These are phyloP conservation scores for Tetrapisispora taiwanensis DNA, from an alignment of 805 yeast genomes.

Conservation along the genomic window DNA sequence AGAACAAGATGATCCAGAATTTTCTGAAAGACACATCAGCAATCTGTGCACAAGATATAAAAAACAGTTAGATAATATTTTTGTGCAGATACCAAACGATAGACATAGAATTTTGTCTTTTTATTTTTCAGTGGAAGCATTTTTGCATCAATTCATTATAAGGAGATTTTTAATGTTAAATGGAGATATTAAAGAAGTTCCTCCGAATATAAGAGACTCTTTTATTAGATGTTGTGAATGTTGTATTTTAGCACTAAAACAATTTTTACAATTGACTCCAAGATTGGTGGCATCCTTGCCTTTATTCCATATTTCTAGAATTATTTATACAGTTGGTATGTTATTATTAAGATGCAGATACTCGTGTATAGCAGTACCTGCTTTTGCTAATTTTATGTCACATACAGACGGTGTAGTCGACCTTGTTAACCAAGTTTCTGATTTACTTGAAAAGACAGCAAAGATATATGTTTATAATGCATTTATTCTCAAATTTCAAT, in stretches of 20 bases:
- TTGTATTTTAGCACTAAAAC: slow-evolving; percentile 42
- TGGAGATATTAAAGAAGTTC: slow-evolving; percentile 10
- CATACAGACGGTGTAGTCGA: slow-evolving; percentile 39
- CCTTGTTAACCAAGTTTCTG: slow-evolving; percentile 18
- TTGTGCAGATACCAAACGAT: slow-evolving; percentile 30
- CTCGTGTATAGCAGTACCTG: slow-evolving; percentile 41
- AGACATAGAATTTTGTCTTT: slow-evolving; percentile 40
- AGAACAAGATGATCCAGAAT: slow-evolving; percentile 10
- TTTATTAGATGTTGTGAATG: slow-evolving; percentile 44
- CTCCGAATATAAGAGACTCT: slow-evolving; percentile 31
- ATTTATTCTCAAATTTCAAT: slow-evolving; percentile 42
- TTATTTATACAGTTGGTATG: slow-evolving; percentile 58
- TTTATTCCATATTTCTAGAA: slow-evolving; percentile 43
- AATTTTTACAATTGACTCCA: slow-evolving; percentile 35
- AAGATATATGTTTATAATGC: slow-evolving; percentile 36
- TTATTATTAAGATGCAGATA: slow-evolving; percentile 44
- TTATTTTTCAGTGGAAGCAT: slow-evolving; percentile 56
- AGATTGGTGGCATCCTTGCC: slow-evolving; percentile 49
- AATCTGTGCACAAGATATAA: slow-evolving; percentile 36
- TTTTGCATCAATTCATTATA: slow-evolving; percentile 47
- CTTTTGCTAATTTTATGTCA: slow-evolving; percentile 34
- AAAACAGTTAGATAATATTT: slow-evolving; percentile 34
- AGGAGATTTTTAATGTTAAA: slow-evolving; percentile 5
- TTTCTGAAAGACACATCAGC: slow-evolving; percentile 10
- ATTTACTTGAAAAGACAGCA: slow-evolving; percentile 21